Conservation (phyloP, 2,329 filamentous ascomycete species). For the Aspergillus intermedius region DNA sequence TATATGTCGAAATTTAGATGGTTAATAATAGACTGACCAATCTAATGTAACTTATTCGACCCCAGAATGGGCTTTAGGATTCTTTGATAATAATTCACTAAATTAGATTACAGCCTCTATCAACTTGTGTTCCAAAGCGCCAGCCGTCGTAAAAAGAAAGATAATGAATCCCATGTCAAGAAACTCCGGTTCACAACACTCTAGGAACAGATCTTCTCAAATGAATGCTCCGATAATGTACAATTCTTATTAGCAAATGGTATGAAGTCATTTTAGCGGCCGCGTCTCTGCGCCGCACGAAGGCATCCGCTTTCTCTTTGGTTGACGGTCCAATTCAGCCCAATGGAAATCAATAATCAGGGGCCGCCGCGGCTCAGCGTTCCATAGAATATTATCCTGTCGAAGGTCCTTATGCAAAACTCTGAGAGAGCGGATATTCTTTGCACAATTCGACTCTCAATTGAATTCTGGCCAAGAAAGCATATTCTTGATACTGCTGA, state of each 20-base stretch:
- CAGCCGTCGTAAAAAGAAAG: background rate
- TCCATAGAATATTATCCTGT: slow-evolving; percentile 19
- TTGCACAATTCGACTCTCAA: background rate
- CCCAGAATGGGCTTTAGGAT: background rate
- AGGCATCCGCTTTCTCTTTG: background rate
- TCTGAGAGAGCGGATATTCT: slow-evolving; percentile 10
- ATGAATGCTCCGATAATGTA: background rate
- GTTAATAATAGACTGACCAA: background rate
- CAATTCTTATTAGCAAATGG: background rate
- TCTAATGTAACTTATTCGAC: background rate
- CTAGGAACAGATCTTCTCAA: background rate
- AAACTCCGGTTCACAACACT: background rate
- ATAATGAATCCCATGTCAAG: background rate
- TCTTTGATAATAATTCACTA: background rate
- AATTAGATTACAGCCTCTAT: background rate
- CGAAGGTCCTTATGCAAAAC: slow-evolving; percentile 16
- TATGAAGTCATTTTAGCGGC: background rate
- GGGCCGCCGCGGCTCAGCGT: slow-evolving; percentile 14
- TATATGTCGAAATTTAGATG: background rate
- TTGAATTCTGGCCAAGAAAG: background rate
- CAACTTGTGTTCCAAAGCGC: background rate
- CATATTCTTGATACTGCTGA: background rate
- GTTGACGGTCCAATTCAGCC: slow-evolving; percentile 8
- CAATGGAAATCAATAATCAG: slow-evolving; percentile 21
- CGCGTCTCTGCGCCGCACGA: background rate